phyloP scores from a whole-genome alignment of 2,329 filamentous ascomycete genomes.

The Aspergillus flavus region DNA sequence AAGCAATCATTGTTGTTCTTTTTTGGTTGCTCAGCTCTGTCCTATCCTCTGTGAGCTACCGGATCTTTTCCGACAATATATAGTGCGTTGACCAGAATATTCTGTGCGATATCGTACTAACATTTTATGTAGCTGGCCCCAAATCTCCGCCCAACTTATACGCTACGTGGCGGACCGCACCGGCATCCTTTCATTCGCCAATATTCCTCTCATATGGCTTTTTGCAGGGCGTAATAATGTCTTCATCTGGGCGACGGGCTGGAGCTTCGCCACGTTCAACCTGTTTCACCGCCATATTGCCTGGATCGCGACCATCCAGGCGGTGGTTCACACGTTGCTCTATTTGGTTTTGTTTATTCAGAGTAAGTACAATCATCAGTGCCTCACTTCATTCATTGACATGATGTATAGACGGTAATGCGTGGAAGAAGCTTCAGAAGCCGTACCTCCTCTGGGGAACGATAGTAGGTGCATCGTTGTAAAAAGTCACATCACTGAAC shows the following conservation, averaged over 20 bases:
- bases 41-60: conserved; percentile 50
- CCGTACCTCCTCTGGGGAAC: conserved; percentile 36
- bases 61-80: conserved; percentile 49
- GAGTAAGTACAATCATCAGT: conserved; percentile 18
- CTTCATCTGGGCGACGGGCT: conserved; percentile 67
- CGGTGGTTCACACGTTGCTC: conserved; percentile 63
- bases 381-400: background rate
- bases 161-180: conserved; percentile 66
- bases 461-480: conserved; percentile 17
- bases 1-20: conserved; percentile 46
- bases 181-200: conserved; percentile 65
- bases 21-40: conserved; percentile 51
- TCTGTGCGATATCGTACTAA: conserved; percentile 6
- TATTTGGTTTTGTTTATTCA: conserved; percentile 52
- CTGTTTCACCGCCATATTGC: conserved; percentile 70
- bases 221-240: conserved; percentile 70
- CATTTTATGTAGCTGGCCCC: conserved; percentile 28
- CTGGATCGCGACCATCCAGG: conserved; percentile 63
- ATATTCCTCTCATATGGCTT: conserved; percentile 66
- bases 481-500: background rate
- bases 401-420: conserved; percentile 24
- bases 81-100: conserved; percentile 39
- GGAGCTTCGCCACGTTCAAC: conserved; percentile 68
- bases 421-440: conserved; percentile 30
- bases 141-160: conserved; percentile 41